These are phyloP conservation scores for Rhizophagus sp. DNA, from an alignment of 192 early-diverging fungal genomes.

Conservation along the genomic window DNA sequence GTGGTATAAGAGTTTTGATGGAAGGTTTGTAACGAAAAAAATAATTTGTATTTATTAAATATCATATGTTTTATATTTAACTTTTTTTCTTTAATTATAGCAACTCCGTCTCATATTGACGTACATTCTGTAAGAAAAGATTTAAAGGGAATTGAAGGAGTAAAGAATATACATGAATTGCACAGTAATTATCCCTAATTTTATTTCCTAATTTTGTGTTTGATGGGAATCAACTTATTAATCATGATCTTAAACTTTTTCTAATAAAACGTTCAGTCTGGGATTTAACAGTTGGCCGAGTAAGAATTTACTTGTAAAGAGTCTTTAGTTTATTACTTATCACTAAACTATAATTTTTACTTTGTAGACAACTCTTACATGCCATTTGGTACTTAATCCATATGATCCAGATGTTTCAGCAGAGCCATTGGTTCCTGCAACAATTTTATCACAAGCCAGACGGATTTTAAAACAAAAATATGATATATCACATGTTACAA, in stretches of 20 bases:
- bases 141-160: constrained; percentile 22
- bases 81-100: constrained; percentile 6
- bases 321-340: neutral
- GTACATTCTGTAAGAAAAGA: neutral
- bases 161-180: constrained; percentile 22
- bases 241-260: neutral
- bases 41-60: neutral
- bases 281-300: constrained; percentile 24
- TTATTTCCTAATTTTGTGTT: neutral
- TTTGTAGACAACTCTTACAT: constrained; percentile 18
- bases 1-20: constrained; percentile 72
- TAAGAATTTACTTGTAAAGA: neutral
- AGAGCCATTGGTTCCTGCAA: neutral
- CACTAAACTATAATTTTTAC: neutral
- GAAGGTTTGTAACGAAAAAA: constrained; percentile 51
- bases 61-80: neutral
- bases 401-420: constrained; percentile 15
- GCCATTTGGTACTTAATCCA: neutral
- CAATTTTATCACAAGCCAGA: constrained; percentile 1
- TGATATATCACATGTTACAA: constrained; percentile 12
- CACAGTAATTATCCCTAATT: constrained; percentile 17
- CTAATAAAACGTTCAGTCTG: constrained; percentile 2
- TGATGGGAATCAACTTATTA: neutral
- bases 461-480: neutral
- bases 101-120: constrained; percentile 24